A percentile compares a stretch with the other conserved stretches of the same genome.
phyloP scores from a whole-genome alignment of 345 rosid species.

The Melaleuca alternifolia region DNA sequence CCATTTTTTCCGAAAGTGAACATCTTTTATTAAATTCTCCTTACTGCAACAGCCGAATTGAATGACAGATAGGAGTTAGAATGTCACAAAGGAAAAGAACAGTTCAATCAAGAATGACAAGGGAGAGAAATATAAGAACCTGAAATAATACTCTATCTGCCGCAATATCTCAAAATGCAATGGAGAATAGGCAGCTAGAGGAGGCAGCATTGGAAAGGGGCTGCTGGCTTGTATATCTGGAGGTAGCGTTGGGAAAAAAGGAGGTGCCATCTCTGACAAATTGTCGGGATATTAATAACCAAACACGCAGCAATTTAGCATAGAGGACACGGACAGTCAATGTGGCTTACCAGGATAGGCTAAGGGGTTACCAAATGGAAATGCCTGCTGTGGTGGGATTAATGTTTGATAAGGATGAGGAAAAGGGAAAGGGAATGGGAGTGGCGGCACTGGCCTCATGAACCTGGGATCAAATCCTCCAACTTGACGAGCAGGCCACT shows the following conservation, averaged over 20 bases:
- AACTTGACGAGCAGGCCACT: constrained; percentile 44
- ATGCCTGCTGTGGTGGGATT: constrained; percentile 37
- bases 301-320: not conserved
- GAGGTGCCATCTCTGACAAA: constrained; percentile 38
- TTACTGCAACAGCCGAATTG: constrained; percentile 40
- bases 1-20: constrained; percentile 71
- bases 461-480: constrained; percentile 38
- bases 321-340: not conserved
- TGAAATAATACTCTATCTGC: constrained; percentile 86
- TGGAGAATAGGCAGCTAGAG: constrained; percentile 31
- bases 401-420: constrained; percentile 16
- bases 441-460: constrained; percentile 34
- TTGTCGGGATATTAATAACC: not conserved
- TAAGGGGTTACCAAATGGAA: constrained; percentile 23
- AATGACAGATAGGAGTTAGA: not conserved
- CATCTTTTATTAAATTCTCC: constrained; percentile 68
- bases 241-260: constrained; percentile 31
- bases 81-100: not conserved
- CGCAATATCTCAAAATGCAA: constrained; percentile 42
- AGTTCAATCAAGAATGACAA: not conserved
- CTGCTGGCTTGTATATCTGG: constrained; percentile 27
- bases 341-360: constrained; percentile 34
- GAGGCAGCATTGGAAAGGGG: constrained; percentile 41
- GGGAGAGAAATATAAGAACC: constrained; percentile 23
- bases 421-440: constrained; percentile 20